Percentiles rank a stretch among this genome's conserved stretches.
Evolutionary conservation across 1,284 basidiomycete genomes (phyloP).

Genomic region (Cystobasidium pallidum): DNA sequence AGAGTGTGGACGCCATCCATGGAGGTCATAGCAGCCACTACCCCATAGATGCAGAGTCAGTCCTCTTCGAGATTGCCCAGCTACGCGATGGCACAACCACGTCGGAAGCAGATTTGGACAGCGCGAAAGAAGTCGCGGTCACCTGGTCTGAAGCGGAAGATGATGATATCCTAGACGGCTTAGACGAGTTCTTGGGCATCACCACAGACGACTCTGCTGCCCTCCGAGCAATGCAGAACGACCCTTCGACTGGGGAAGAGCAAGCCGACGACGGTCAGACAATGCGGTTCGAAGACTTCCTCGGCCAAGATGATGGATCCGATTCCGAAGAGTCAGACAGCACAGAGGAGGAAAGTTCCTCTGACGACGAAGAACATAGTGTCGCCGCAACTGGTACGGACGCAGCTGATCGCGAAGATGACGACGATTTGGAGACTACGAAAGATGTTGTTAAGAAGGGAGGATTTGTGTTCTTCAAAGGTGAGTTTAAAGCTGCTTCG

Average conservation of each 20-base stretch:
- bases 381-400: slow-evolving; percentile 40
- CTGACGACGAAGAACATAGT: slow-evolving; percentile 36
- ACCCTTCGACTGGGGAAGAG: slow-evolving; percentile 47
- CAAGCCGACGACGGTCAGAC: slow-evolving; percentile 43
- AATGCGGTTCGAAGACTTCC: slow-evolving; percentile 42
- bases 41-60: slow-evolving; percentile 5
- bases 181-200: slow-evolving; percentile 39
- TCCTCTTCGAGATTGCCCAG: slow-evolving; percentile 23
- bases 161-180: slow-evolving; percentile 26
- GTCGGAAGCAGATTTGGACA: slow-evolving; percentile 9
- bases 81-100: slow-evolving; percentile 7
- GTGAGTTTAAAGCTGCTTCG: slow-evolving; percentile 7
- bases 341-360: slow-evolving; percentile 42
- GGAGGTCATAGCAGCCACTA: not conserved
- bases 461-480: slow-evolving; percentile 39
- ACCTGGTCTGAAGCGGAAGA: slow-evolving; percentile 43
- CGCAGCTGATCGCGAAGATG: slow-evolving; percentile 44
- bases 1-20: slow-evolving; percentile 23
- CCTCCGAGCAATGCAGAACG: slow-evolving; percentile 37
- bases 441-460: slow-evolving; percentile 39
- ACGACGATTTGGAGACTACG: slow-evolving; percentile 36
- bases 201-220: slow-evolving; percentile 47
- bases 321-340: slow-evolving; percentile 13
- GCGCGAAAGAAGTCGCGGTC: slow-evolving; percentile 32
- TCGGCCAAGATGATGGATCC: slow-evolving; percentile 35